These are phyloP conservation scores for Alternaria infectoria DNA, from an alignment of 2,329 filamentous ascomycete species.

Conservation along the genomic window DNA sequence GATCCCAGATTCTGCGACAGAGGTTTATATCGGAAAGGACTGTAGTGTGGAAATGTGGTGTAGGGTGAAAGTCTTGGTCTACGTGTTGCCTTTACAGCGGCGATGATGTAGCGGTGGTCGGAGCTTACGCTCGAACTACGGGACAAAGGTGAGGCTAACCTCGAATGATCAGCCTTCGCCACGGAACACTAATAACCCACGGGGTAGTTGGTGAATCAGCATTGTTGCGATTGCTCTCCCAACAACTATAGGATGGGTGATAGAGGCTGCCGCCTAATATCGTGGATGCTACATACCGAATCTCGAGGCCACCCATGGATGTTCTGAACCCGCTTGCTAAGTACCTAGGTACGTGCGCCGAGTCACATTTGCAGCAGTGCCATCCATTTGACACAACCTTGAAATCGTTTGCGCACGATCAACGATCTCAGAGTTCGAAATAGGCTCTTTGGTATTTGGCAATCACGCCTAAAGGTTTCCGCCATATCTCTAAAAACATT, in stretches of 20 bases:
- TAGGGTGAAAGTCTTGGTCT: conserved; percentile 5
- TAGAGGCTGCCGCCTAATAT: not conserved
- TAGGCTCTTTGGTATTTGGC: not conserved
- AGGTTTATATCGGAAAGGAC: conserved; percentile 20
- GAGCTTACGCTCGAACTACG: conserved; percentile 13
- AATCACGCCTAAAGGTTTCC: not conserved
- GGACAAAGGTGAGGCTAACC: conserved; percentile 20
- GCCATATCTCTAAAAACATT: not conserved
- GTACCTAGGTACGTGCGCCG: not conserved
- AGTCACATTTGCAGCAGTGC: not conserved
- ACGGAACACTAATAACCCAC: conserved; percentile 5
- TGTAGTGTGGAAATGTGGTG: conserved; percentile 12
- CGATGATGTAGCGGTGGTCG: conserved; percentile 25
- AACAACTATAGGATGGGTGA: no score
- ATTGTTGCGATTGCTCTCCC: not conserved
- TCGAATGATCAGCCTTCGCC: conserved; percentile 13
- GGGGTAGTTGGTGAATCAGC: not conserved
- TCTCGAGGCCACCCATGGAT: not conserved
- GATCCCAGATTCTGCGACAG: not conserved
- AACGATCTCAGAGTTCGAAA: not conserved
- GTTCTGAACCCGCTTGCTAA: not conserved
- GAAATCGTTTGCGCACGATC: not conserved
- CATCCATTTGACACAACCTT: not conserved
- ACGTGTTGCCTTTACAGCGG: conserved; percentile 18
- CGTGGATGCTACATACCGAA: not conserved